Evolutionary conservation across 352 stramenopile species (phyloP).

Genomic region (Pythium guiyangense): DNA sequence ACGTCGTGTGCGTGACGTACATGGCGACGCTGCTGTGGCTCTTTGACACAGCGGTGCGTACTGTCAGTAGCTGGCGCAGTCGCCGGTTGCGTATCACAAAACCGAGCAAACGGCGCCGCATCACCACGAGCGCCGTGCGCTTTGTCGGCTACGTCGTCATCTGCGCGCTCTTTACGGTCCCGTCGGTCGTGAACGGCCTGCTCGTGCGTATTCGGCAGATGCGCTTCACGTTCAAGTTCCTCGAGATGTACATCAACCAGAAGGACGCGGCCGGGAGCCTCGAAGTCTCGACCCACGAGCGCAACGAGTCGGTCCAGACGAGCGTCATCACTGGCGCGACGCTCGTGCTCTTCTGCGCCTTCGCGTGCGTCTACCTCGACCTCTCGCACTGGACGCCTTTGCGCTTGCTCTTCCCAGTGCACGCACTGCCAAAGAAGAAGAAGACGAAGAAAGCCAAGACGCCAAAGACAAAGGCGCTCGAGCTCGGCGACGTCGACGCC

Average conservation of each 20-base stretch:
- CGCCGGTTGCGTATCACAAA: too few species aligned
- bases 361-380: conserved; percentile 19
- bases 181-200: conserved; percentile 20
- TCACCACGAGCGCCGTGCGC: too few species aligned
- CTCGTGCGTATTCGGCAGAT: conserved; percentile 29
- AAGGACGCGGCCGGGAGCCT: conserved; percentile 24
- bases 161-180: not conserved
- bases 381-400: conserved; percentile 17
- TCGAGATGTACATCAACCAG: conserved; percentile 28
- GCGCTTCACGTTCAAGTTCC: conserved; percentile 46
- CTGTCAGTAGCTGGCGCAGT: too few species aligned
- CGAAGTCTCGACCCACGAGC: conserved; percentile 6
- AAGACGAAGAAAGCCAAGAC: not conserved
- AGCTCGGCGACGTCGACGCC: not conserved
- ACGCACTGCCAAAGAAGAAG: too few species aligned
- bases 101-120: too few species aligned
- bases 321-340: conserved; percentile 11
- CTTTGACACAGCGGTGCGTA: too few species aligned
- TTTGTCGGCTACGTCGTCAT: not conserved
- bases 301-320: conserved; percentile 8
- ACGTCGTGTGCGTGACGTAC: too few species aligned
- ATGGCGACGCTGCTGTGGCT: too few species aligned
- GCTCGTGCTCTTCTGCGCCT: conserved; percentile 14
- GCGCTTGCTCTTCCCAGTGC: not conserved
- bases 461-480: not conserved